Percentiles rank a stretch among this genome's conserved stretches.
Evolutionary conservation across 441 rosid species (phyloP).

Genomic region (Gossypium gossypioides): DNA sequence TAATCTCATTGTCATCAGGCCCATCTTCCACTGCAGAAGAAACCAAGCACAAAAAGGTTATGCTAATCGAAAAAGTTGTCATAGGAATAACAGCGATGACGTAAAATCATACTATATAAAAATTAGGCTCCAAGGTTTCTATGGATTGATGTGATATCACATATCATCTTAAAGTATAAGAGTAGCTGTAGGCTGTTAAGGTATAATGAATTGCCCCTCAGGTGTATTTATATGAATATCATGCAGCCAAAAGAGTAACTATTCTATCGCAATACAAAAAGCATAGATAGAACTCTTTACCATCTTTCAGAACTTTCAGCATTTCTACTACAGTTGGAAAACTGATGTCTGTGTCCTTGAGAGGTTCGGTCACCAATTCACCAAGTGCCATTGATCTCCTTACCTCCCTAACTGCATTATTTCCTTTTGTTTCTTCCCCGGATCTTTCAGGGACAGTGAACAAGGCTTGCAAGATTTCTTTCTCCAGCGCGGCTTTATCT

Average conservation of each 20-base stretch:
- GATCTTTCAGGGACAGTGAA: constrained; percentile 34
- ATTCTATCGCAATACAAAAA: neutral
- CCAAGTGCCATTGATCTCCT: constrained; percentile 28
- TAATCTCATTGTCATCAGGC: constrained; percentile 35
- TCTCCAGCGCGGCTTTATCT: constrained; percentile 26
- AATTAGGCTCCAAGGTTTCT: neutral
- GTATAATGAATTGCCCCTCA: neutral
- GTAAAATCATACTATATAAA: neutral
- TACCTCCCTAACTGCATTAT: constrained; percentile 11
- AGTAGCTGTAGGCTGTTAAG: neutral
- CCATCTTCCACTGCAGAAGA: constrained; percentile 20
- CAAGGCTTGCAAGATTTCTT: constrained; percentile 36
- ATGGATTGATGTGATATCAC: neutral
- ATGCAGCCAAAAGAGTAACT: neutral
- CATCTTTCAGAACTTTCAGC: constrained; percentile 20
- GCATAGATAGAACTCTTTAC: constrained; percentile 19
- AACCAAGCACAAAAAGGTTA: constrained; percentile 5
- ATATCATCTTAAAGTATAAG: neutral
- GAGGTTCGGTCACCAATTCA: constrained; percentile 25
- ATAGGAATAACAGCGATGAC: neutral
- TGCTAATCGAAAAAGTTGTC: neutral
- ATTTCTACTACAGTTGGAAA: constrained; percentile 21
- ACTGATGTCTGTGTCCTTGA: constrained; percentile 22
- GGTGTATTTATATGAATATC: neutral
- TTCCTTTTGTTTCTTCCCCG: constrained; percentile 26